Conservation (phyloP, 1,139 yeast species). For the Magnusiomyces tetraspermus region DNA sequence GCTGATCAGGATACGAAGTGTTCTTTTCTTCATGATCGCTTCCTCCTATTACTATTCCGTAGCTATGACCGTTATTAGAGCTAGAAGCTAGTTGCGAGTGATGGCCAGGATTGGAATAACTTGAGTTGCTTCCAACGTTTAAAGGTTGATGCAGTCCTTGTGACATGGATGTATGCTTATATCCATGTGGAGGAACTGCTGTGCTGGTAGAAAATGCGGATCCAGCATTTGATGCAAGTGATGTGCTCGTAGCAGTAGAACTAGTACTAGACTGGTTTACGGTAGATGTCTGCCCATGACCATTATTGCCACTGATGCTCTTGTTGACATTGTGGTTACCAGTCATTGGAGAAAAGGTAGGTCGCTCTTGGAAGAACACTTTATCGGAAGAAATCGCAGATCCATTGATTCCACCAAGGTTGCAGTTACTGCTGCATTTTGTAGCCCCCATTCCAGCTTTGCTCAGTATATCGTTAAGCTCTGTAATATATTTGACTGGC, state of each 20-base stretch:
- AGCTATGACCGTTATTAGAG: no score
- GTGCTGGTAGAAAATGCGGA: background rate
- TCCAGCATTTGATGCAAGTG: background rate
- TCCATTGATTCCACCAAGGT: no score
- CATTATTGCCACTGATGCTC: no score
- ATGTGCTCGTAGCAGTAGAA: background rate
- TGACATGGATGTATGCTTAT: no score
- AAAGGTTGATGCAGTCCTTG: no score
- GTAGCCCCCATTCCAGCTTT: conserved; percentile 7
- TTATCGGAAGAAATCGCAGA: background rate
- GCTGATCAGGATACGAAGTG: background rate
- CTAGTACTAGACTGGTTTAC: background rate
- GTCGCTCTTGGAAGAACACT: background rate
- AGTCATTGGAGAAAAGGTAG: no score
- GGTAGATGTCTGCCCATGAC: background rate
- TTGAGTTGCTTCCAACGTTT: no score
- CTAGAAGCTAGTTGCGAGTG: no score
- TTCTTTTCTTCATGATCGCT: background rate
- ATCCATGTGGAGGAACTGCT: background rate
- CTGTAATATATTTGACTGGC: background rate
- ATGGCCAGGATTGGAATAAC: no score
- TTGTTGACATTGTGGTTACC: background rate
- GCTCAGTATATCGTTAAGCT: conserved; percentile 8
- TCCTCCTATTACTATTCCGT: no score
- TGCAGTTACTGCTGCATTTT: background rate